phyloP scores from a whole-genome alignment of 2,329 filamentous ascomycete species.

The Sarocladium strictum region DNA sequence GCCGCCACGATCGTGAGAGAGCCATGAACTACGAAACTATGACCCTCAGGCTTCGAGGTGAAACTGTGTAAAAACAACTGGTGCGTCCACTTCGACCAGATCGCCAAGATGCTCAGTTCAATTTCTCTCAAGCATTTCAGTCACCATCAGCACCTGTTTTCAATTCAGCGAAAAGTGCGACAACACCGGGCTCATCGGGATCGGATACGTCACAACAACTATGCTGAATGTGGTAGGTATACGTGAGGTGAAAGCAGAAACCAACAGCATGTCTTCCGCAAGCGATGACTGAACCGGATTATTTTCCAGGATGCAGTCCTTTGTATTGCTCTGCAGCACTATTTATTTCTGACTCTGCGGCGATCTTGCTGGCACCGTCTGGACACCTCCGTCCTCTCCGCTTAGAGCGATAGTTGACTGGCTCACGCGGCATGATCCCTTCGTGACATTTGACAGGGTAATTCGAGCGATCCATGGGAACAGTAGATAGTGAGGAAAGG shows the following conservation, averaged over 20 bases:
- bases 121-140: slow-evolving; percentile 45
- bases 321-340: no score
- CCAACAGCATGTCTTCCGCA: neutral
- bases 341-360: no score
- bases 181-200: slow-evolving; percentile 16
- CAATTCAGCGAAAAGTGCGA: slow-evolving; percentile 26
- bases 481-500: no score
- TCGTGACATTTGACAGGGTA: no score
- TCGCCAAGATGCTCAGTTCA: slow-evolving; percentile 26
- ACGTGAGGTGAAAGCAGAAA: neutral
- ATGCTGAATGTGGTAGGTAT: no score
- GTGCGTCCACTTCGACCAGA: slow-evolving; percentile 18
- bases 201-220: slow-evolving; percentile 16
- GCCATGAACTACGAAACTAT: no score
- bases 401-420: neutral
- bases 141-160: slow-evolving; percentile 44
- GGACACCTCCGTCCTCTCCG: neutral
- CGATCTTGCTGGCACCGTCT: neutral
- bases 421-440: neutral
- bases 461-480: no score
- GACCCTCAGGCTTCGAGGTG: neutral
- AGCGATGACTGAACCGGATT: no score
- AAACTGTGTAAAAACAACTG: slow-evolving; percentile 18
- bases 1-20: neutral
- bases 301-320: no score